These are phyloP conservation scores for Xylariales sp. DNA, from an alignment of 2,329 filamentous ascomycete genomes.

Conservation along the genomic window DNA sequence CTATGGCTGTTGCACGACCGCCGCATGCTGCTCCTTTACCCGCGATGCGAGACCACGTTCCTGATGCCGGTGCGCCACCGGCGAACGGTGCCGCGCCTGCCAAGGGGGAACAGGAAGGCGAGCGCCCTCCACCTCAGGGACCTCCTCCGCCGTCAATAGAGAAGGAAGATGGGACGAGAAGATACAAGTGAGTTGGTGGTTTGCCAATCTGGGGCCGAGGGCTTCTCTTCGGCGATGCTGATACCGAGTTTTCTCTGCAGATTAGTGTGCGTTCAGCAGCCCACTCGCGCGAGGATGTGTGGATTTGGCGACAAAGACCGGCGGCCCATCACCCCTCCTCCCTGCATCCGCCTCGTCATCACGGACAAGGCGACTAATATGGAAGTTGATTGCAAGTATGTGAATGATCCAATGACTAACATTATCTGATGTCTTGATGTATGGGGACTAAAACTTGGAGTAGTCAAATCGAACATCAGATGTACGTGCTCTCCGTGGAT, in stretches of 20 bases:
- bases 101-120: background rate
- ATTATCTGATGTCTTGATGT: no score
- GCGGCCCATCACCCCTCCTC: slow-evolving; percentile 90
- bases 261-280: slow-evolving; percentile 83
- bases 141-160: slow-evolving; percentile 1
- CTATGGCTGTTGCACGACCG: background rate
- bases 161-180: slow-evolving; percentile 2
- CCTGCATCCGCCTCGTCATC: slow-evolving; percentile 81
- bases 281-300: slow-evolving; percentile 92
- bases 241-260: slow-evolving; percentile 30
- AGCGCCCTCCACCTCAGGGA: slow-evolving; percentile 3
- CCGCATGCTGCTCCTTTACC: background rate
- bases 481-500: slow-evolving; percentile 51
- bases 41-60: slow-evolving; percentile 3
- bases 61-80: background rate
- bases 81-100: background rate
- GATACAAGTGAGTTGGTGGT: slow-evolving; percentile 5
- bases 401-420: no score
- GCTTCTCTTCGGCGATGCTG: background rate
- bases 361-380: slow-evolving; percentile 69
- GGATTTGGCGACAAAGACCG: slow-evolving; percentile 99
- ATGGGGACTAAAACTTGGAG: no score
- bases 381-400: slow-evolving; percentile 80
- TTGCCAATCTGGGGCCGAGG: no score
- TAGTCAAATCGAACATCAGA: slow-evolving; percentile 24